Percentiles rank a stretch among this genome's conserved stretches.
Evolutionary conservation across 1,284 basidiomycete genomes (phyloP).

Genomic region (Pascua guehoae): DNA sequence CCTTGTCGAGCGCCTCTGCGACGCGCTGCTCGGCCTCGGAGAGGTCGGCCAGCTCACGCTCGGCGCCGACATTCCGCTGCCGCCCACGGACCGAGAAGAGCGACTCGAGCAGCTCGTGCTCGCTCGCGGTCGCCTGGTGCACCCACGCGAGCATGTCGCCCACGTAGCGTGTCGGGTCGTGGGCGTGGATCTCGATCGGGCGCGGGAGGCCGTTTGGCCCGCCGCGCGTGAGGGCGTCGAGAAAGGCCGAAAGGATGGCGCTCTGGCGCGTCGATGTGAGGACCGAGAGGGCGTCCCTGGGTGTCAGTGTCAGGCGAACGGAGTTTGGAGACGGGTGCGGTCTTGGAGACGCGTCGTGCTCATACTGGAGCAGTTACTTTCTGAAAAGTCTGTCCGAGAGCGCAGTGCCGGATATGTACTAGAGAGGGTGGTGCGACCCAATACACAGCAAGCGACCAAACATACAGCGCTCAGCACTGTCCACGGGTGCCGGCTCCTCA

Average conservation of each 20-base stretch:
- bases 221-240: constrained; percentile 82
- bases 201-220: constrained; percentile 82
- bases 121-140: constrained; percentile 90
- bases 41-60: constrained; percentile 39
- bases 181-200: constrained; percentile 94
- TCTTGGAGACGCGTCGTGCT: too few species aligned
- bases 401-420: too few species aligned
- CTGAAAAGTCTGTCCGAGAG: too few species aligned
- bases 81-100: constrained; percentile 69
- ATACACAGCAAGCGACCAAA: too few species aligned
- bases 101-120: constrained; percentile 85
- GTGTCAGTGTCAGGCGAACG: background rate
- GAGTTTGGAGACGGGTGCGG: too few species aligned
- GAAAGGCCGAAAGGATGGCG: constrained; percentile 73
- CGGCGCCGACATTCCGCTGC: constrained; percentile 68
- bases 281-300: constrained; percentile 69
- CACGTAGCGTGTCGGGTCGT: constrained; percentile 91
- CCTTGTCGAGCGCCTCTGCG: constrained; percentile 74
- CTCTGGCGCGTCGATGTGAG: constrained; percentile 79
- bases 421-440: too few species aligned
- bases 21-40: constrained; percentile 73
- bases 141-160: constrained; percentile 99
- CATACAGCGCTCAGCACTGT: too few species aligned
- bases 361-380: too few species aligned
- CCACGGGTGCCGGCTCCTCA: too few species aligned